Evolutionary conservation across 2,329 filamentous ascomycete species (phyloP), one percentile per base, ranked within the genome.

Genomic region (Aspergillus pseudoviridinutans): DNA sequence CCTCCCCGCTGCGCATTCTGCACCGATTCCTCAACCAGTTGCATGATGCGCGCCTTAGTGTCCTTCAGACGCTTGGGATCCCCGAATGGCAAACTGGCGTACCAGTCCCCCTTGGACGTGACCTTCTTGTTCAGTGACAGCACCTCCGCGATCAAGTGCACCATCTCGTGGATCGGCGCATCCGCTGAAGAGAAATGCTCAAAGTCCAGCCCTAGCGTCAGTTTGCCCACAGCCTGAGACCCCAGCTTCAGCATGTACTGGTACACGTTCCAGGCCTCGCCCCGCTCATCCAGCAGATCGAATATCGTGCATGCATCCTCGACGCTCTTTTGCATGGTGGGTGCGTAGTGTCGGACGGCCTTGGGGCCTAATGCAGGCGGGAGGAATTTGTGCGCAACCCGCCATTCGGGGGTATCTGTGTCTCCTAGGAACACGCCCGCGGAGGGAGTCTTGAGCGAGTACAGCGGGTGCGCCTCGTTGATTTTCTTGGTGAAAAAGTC

Each of bases 91-190:
- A 87, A 63, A 7, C 72, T 69, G 1, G 71, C 71, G 57, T 86
- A 87, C 84, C 84, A 87, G 50, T 75, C 72, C 1, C 82, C 82
- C 65, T 79, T 77, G 0, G 80, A 77, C 0, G 82, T 77, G 7
- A 86, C 74, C 65, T 83, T 83, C 72, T 87, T 87, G 69, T 85
- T 87, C 12, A 87, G 69, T 28, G 76, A 73, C 2, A 87, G 73
- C 0, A 75, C 62, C 47, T 82, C 74, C 0, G 79, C 83, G 47
- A 87, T 82, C 9, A 71, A 60, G 44, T 73, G 64, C 0, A 85
- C 79, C 69, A 86, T 80, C 50, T 79, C 74, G 63, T 84, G 79
- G 1, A 80, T 66, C 0, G 76, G 79, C 0, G 83, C 71, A 51
- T 85, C 75, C 1, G 69, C 55, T 3, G 61, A 50, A 0, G 66